Conservation (phyloP, 2,329 filamentous ascomycete species). For the Trichoderma sp. region DNA sequence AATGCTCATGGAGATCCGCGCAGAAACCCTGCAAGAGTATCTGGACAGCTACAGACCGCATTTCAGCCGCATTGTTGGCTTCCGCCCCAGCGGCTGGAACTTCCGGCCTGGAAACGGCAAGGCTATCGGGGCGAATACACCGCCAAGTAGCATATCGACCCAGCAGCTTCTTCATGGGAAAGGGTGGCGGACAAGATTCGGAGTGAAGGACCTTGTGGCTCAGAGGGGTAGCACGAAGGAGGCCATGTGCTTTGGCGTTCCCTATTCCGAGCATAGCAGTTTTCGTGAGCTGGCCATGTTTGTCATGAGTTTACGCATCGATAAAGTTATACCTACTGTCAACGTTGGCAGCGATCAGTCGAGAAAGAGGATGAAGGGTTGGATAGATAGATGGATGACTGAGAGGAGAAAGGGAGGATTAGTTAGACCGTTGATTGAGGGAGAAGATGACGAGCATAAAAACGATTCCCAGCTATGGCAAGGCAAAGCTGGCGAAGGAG, state of each 20-base stretch:
- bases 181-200: slow-evolving; percentile 75
- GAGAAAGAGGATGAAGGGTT: slow-evolving; percentile 60
- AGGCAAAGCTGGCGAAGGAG: slow-evolving; percentile 39
- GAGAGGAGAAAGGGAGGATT: slow-evolving; percentile 58
- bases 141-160: slow-evolving; percentile 50
- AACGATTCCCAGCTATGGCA: slow-evolving; percentile 37
- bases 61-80: slow-evolving; percentile 84
- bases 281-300: slow-evolving; percentile 95
- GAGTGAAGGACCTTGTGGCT: slow-evolving; percentile 68
- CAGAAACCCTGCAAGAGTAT: slow-evolving; percentile 89
- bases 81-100: slow-evolving; percentile 91
- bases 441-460: slow-evolving; percentile 34
- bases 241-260: slow-evolving; percentile 87
- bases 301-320: slow-evolving; percentile 80
- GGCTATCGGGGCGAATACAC: slow-evolving; percentile 53
- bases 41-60: slow-evolving; percentile 74
- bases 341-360: slow-evolving; percentile 66
- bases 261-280: slow-evolving; percentile 93
- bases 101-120: slow-evolving; percentile 66
- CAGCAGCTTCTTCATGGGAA: slow-evolving; percentile 54
- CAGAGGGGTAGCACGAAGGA: slow-evolving; percentile 81
- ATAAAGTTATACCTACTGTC: slow-evolving; percentile 89
- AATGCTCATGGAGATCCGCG: slow-evolving; percentile 86
- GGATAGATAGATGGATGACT: slow-evolving; percentile 61
- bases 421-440: slow-evolving; percentile 44